Base-by-base conservation (phyloP, 108 stramenopile species). In the Nitzschia inconspicua region DNA sequence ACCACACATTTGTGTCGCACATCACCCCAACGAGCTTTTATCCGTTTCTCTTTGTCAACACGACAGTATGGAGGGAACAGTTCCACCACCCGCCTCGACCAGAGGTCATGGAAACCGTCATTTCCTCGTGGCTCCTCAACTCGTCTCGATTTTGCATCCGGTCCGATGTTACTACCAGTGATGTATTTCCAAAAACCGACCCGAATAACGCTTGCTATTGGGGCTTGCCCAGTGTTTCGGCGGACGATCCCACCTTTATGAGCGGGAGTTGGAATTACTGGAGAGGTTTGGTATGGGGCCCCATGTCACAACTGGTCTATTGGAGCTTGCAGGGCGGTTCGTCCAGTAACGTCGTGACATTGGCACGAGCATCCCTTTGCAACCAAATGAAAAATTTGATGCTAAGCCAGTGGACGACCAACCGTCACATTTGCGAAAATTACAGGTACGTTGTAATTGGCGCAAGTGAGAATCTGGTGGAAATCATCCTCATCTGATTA, bases 401-500 rank as follows among this genome's bases (percentile, higher is more conserved):
- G 5, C 16, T 65, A 57, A 59, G 30, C n/a, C 49, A 41, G 23
- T 72, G 70, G 70, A 49, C 13, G 0, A 28, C 4, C 1, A 51
- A 72, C 36, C 36, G 70, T 2, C 51, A 52, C 37, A 50, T 72
- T 8, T 72, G 70, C 44, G 70, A 72, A 52, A 72, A 72, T 28
- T 72, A 65, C 37, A 23, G n/a, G n/a, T n/a, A n/a, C n/a, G n/a
- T n/a, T n/a, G n/a, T n/a, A n/a, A n/a, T n/a, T n/a, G n/a, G n/a
- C n/a, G n/a, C n/a, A n/a, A n/a, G n/a, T n/a, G n/a, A n/a, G n/a
- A n/a, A n/a, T n/a, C n/a, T n/a, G n/a, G n/a, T n/a, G n/a, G n/a
- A n/a, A n/a, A n/a, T n/a, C n/a, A n/a, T n/a, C n/a, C n/a, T n/a
- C n/a, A n/a, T n/a, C n/a, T n/a, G n/a, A n/a, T n/a, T n/a, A n/a